These are phyloP conservation scores for Omphalea diandra DNA, from an alignment of 441 rosid species.

Conservation along the genomic window DNA sequence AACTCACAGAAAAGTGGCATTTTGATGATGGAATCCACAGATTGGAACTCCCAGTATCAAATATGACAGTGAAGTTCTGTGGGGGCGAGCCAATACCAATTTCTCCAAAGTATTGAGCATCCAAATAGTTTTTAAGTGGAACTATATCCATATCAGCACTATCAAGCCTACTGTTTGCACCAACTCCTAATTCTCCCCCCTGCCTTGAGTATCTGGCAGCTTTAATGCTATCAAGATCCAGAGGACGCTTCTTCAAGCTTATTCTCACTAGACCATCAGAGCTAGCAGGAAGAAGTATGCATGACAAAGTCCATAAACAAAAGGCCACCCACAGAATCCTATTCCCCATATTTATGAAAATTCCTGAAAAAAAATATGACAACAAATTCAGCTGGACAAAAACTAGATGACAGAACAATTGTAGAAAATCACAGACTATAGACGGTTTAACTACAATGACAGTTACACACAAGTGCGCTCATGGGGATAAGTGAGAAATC, in stretches of 20 bases:
- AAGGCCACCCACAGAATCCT: slow-evolving; percentile 28
- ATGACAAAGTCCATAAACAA: slow-evolving; percentile 41
- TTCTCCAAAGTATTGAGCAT: slow-evolving; percentile 77
- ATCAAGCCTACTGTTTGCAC: slow-evolving; percentile 6
- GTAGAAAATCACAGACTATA: too few species aligned
- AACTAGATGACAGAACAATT: not conserved
- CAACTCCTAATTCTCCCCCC: slow-evolving; percentile 21
- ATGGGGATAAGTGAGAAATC: not conserved
- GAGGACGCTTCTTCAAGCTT: slow-evolving; percentile 54
- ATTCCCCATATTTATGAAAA: slow-evolving; percentile 30
- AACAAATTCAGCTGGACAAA: not conserved
- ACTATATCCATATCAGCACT: slow-evolving; percentile 36
- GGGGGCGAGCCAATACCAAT: slow-evolving; percentile 74
- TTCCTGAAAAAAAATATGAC: slow-evolving; percentile 29
- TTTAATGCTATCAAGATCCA: slow-evolving; percentile 40
- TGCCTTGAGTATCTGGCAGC: slow-evolving; percentile 40
- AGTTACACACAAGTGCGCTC: too few species aligned
- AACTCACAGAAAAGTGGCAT: slow-evolving; percentile 68
- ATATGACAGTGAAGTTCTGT: slow-evolving; percentile 68
- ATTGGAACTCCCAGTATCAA: slow-evolving; percentile 87
- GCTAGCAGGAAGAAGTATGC: slow-evolving; percentile 45
- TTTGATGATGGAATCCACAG: slow-evolving; percentile 85
- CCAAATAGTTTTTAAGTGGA: slow-evolving; percentile 65
- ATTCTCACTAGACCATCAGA: slow-evolving; percentile 51
- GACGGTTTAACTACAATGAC: too few species aligned